These are phyloP conservation scores for Acacia confusa DNA, from an alignment of 306 rosid species.

Conservation along the genomic window DNA sequence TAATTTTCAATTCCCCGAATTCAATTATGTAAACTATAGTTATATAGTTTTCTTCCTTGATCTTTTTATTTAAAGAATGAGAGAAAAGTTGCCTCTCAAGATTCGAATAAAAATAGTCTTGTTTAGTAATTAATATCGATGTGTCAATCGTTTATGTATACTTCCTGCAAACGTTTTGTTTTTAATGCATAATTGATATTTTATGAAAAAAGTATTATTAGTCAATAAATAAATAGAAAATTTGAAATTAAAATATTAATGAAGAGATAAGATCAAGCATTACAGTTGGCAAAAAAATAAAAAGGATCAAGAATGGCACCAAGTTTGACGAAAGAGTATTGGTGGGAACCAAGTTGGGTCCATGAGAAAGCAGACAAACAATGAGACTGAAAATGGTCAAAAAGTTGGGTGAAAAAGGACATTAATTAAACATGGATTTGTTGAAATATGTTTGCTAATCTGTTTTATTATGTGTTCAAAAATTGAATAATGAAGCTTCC, in stretches of 20 bases:
- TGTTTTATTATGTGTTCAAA: neutral
- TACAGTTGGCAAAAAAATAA: too few relatives aligned
- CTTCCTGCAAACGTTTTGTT: too few relatives aligned
- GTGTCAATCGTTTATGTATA: too few relatives aligned
- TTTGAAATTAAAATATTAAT: neutral
- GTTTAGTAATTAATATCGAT: too few relatives aligned
- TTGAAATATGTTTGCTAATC: neutral
- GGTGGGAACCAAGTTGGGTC: neutral
- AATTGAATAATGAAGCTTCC: neutral
- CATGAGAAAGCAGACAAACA: neutral
- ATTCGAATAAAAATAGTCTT: too few relatives aligned
- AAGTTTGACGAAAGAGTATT: neutral
- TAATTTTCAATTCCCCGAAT: too few relatives aligned
- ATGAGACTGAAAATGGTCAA: slow-evolving; percentile 11
- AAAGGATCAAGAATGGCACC: neutral
- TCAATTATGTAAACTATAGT: too few relatives aligned
- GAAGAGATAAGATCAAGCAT: slow-evolving; percentile 28
- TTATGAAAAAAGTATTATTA: neutral
- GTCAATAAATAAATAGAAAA: neutral
- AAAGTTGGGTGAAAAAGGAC: neutral
- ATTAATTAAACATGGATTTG: neutral
- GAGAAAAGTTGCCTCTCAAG: too few relatives aligned
- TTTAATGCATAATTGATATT: too few relatives aligned
- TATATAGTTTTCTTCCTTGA: too few relatives aligned
- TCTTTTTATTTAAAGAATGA: too few relatives aligned